Evolutionary conservation across 2,329 filamentous ascomycete genomes (phyloP).

Genomic region (Basipetospora chlamydospora): DNA sequence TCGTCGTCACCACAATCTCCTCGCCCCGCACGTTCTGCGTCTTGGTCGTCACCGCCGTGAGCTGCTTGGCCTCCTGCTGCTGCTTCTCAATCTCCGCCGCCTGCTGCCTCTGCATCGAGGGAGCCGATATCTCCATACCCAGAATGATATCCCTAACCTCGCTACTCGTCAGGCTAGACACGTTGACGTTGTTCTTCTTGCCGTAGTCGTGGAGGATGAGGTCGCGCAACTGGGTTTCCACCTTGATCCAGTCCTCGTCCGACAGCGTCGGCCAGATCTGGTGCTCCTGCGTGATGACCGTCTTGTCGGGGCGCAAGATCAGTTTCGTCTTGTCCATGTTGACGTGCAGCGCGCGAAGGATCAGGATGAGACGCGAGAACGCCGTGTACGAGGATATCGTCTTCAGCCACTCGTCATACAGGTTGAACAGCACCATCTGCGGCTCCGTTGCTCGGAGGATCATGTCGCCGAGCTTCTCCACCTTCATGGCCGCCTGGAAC

Average conservation of each 20-base stretch:
- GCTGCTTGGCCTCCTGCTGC: conserved; percentile 88
- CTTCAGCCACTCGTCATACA: conserved; percentile 98
- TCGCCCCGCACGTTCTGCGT: conserved; percentile 95
- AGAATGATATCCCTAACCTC: conserved; percentile 97
- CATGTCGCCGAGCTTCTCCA: conserved; percentile 98
- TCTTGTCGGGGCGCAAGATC: conserved; percentile 89
- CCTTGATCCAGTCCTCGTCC: conserved; percentile 98
- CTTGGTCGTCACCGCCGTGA: conserved; percentile 95
- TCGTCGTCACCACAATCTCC: conserved; percentile 96
- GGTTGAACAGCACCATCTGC: conserved; percentile 99
- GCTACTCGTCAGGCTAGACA: conserved; percentile 86
- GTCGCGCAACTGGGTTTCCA: conserved; percentile 92
- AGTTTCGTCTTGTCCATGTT: conserved; percentile 98
- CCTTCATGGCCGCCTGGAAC: conserved; percentile 99
- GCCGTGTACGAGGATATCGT: conserved; percentile 97
- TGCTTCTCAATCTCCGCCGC: conserved; percentile 98
- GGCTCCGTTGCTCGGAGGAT: conserved; percentile 93
- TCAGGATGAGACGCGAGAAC: conserved; percentile 87
- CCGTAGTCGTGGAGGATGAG: conserved; percentile 96
- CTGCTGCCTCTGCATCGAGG: conserved; percentile 95
- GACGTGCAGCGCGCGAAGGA: conserved; percentile 86
- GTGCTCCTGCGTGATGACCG: conserved; percentile 93
- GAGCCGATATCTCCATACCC: conserved; percentile 98
- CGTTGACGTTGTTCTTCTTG: conserved; percentile 99
- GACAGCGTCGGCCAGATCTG: conserved; percentile 94